Evolutionary conservation across 805 yeast species (phyloP).

Genomic region (Cyberlindnera meyerae): DNA sequence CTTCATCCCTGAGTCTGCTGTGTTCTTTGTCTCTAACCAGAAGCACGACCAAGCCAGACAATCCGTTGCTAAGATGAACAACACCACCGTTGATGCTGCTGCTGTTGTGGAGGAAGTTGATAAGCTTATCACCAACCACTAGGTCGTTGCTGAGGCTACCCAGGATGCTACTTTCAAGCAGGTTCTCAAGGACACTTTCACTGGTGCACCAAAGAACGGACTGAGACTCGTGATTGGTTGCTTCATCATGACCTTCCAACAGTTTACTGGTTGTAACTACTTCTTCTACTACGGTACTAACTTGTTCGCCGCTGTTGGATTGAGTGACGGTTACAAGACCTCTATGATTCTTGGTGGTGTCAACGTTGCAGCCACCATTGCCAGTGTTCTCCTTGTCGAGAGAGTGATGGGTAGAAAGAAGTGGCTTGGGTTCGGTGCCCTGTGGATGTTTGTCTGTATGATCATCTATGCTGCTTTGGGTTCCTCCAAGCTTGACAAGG

Average conservation of each 20-base stretch:
- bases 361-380: constrained; percentile 51
- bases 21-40: constrained; percentile 42
- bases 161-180: constrained; percentile 29
- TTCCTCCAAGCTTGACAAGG: constrained; percentile 40
- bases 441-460: constrained; percentile 52
- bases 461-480: constrained; percentile 59
- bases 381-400: constrained; percentile 49
- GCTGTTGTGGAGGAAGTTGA: constrained; percentile 44
- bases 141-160: constrained; percentile 47
- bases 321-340: constrained; percentile 52
- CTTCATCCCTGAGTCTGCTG: constrained; percentile 67
- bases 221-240: constrained; percentile 54
- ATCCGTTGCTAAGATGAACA: constrained; percentile 51
- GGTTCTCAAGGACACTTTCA: constrained; percentile 50
- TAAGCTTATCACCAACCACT: constrained; percentile 39
- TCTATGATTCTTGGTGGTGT: constrained; percentile 55
- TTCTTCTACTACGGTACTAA: constrained; percentile 64
- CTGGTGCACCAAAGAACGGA: constrained; percentile 53
- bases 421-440: constrained; percentile 45
- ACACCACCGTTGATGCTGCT: constrained; percentile 40
- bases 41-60: constrained; percentile 48
- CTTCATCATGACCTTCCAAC: constrained; percentile 56
- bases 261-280: constrained; percentile 59
- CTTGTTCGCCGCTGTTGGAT: constrained; percentile 55
- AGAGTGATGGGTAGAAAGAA: constrained; percentile 46